Percentiles rank a stretch among this genome's conserved stretches.
These are phyloP conservation scores for Mallotus repandus DNA, from an alignment of 441 rosid species.

Conservation along the genomic window DNA sequence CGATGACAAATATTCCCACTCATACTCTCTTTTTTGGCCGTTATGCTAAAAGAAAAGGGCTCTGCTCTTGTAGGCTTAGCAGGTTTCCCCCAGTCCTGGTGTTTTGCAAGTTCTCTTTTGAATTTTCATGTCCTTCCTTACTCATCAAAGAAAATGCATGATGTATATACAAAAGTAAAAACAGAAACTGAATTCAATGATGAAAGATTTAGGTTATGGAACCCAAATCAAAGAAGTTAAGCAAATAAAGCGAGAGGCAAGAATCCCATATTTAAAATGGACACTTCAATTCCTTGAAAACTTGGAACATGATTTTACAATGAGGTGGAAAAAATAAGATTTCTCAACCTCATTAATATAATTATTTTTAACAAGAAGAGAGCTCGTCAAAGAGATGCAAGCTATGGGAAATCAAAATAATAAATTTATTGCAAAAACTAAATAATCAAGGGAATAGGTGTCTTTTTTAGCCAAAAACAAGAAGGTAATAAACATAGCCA, in stretches of 20 bases:
- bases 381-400: not conserved
- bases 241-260: not conserved
- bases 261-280: not conserved
- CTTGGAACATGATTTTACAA: slow-evolving; percentile 22
- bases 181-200: slow-evolving; percentile 7
- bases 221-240: not conserved
- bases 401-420: not conserved
- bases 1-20: slow-evolving; percentile 35
- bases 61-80: slow-evolving; percentile 21
- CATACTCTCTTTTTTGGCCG: slow-evolving; percentile 33
- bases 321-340: slow-evolving; percentile 22
- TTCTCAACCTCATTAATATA: slow-evolving; percentile 20
- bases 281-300: slow-evolving; percentile 9
- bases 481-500: not conserved
- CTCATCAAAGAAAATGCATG: not conserved
- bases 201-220: not conserved
- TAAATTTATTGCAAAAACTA: not conserved
- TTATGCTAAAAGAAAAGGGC: slow-evolving; percentile 27
- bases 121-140: slow-evolving; percentile 10
- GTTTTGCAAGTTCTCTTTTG: slow-evolving; percentile 14
- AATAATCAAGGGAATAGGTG: slow-evolving; percentile 1
- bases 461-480: not conserved
- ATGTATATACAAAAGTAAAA: not conserved
- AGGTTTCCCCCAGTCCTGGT: slow-evolving; percentile 16
- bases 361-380: slow-evolving; percentile 14